phyloP scores from a whole-genome alignment of 2,329 filamentous ascomycete species.

The Leptographium radiaticola region DNA sequence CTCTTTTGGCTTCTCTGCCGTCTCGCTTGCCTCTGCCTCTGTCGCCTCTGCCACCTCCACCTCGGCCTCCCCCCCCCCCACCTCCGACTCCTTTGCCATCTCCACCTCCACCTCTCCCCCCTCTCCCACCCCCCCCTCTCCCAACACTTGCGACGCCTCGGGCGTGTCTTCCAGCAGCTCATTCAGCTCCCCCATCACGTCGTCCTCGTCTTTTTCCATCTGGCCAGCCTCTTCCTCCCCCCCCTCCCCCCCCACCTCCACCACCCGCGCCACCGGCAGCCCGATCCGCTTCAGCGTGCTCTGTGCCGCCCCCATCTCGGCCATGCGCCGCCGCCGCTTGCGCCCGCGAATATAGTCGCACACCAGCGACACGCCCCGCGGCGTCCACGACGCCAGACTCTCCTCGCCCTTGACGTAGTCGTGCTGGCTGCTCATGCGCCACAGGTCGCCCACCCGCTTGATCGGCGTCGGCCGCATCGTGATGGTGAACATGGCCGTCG shows the following conservation, averaged over 20 bases:
- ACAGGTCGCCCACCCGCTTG: conserved; percentile 83
- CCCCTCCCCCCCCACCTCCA: conserved; percentile 10
- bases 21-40: background rate
- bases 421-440: conserved; percentile 89
- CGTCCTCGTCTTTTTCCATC: background rate
- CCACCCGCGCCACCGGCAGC: conserved; percentile 26
- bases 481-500: conserved; percentile 74
- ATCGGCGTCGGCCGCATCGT: conserved; percentile 78
- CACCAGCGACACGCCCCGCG: conserved; percentile 81
- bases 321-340: conserved; percentile 59
- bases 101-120: background rate
- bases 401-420: conserved; percentile 97
- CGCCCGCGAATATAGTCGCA: conserved; percentile 68
- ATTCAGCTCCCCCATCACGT: conserved; percentile 38
- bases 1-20: background rate
- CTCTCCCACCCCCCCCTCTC: background rate
- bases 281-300: conserved; percentile 49
- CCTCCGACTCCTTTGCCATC: background rate
- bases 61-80: background rate
- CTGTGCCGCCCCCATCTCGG: conserved; percentile 68
- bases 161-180: conserved; percentile 46
- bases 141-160: conserved; percentile 30
- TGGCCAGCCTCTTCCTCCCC: background rate
- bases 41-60: background rate
- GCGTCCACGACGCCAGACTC: conserved; percentile 69